Evolutionary conservation across 179 eudicot genomes (phyloP).

Genomic region (Drosera spatulata): DNA sequence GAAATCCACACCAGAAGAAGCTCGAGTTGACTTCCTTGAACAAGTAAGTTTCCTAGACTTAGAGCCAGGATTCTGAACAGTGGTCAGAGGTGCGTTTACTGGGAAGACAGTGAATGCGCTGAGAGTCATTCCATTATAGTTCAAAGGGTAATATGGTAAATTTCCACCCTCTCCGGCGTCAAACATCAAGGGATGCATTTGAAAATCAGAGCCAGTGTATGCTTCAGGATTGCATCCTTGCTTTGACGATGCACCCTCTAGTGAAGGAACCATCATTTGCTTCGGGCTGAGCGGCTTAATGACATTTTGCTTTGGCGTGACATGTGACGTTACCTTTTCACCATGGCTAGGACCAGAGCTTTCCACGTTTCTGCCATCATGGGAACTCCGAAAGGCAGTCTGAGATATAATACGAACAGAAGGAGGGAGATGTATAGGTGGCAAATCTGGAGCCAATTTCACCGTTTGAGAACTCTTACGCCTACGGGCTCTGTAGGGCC

Average conservation of each 20-base stretch:
- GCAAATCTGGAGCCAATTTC: conserved; percentile 86
- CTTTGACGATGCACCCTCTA: conserved; percentile 16
- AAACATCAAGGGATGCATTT: conserved; percentile 88
- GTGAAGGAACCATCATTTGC: conserved; percentile 15
- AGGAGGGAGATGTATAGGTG: conserved; percentile 96
- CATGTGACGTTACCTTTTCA: conserved; percentile 16
- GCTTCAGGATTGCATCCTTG: conserved; percentile 21
- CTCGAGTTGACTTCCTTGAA: conserved; percentile 23
- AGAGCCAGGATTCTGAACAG: conserved; percentile 30
- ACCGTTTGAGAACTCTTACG: conserved; percentile 39
- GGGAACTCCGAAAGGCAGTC: conserved; percentile 53
- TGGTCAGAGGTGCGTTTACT: conserved; percentile 40
- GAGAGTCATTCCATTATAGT: conserved; percentile 24
- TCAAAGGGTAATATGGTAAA: conserved; percentile 46
- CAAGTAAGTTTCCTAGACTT: conserved; percentile 22
- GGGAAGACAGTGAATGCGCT: conserved; percentile 62
- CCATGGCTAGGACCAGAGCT: conserved; percentile 14
- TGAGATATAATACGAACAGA: conserved; percentile 82
- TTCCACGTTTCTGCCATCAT: conserved; percentile 7
- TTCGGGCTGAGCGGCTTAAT: conserved; percentile 11
- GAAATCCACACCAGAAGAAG: conserved; percentile 50
- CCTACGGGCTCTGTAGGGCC: conserved; percentile 37
- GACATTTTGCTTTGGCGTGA: conserved; percentile 13
- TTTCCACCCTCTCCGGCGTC: conserved; percentile 49
- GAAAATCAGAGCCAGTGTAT: conserved; percentile 43